Base-by-base conservation (phyloP, 1,284 basidiomycete species). In the Agroathelia rolfsii region DNA sequence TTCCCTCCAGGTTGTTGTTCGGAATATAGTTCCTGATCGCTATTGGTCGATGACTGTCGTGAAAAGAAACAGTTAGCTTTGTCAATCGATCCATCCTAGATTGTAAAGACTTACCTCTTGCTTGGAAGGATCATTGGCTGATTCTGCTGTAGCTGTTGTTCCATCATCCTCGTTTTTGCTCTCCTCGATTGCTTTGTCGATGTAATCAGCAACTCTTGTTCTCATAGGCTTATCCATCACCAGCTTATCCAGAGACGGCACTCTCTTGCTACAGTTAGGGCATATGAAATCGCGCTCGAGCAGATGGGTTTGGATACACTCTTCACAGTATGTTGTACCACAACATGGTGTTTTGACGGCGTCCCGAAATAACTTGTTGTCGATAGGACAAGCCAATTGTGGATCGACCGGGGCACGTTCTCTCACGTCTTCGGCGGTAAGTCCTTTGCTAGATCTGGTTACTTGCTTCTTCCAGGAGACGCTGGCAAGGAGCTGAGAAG, bases 381-480 rank as follows among this genome's bases (percentile, higher is more conserved):
- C 92, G 49, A 95, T 78, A 6, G 84, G 76, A 57, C 92, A 95
- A 6, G 75, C 72, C 31, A 96, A 66, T 11, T 79, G 63, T 3
- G 76, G 51, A 51, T 95, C 88, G 30, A 76, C 66, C 0, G 88
- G 85, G n/a, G 75, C 65, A 30, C 73, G 72, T 47, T 92, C 88
- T 44, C 86, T 81, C 39, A 95, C 72, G 55, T 95, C 92, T 33
- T 77, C 76, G 39, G 73, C 79, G 3, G 88, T 86, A 19, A 93
- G 61, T 27, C 74, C 76, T 47, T 87, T 87, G n/a, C n/a, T n/a
- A 5, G 76, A 67, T 35, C 81, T 76, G 3, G 77, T 71, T 6
- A 84, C 78, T 56, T 93, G 87, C 49, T 88, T 92, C 56, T 94
- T 81, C 92, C 92, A 96, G 13, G 89, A 80, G 33, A 67, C 85